Base-by-base conservation (phyloP, 1,139 yeast species). In the Zygotorulaspora mrakii region DNA sequence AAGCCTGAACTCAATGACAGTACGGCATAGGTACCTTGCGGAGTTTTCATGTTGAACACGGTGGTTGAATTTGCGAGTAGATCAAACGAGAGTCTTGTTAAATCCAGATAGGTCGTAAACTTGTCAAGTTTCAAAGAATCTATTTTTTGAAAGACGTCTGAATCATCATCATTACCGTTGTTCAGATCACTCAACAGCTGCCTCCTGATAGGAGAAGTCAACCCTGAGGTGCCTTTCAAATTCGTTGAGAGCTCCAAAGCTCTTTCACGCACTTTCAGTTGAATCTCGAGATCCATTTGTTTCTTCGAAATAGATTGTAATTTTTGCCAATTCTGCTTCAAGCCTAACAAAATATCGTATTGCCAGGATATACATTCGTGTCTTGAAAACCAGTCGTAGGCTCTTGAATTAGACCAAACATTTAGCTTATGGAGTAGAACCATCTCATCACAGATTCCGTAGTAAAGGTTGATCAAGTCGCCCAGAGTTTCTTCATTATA, bases 321-420 rank as follows among this genome's bases (percentile, higher is more conserved):
- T 37, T 67, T 65, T 13, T 57, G 59, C 53, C 70, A 67, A 14
- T 74, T 71, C 41, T 70, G 71, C 52, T 73, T 74, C 39, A 81
- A 59, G 1, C 77, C 79, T 3, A 77, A 57, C 31, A 79, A 48
- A 12, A 82, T 77, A 53, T 78, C 82, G 35, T 69, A 70, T 59
- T 77, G 77, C 87, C 88, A 81, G 0, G 82, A 76, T 37, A 73
- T 65, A 1, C 76, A 67, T 59, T 77, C 85, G 55, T 80, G 82
- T 53, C 70, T 68, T 6, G 63, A 58, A 17, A 70, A 73, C 48
- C 69, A 51, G 22, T 50, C 47, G 47, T 67, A 65, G 32, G 73
- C 50, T 11, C 59, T 33, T 9, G 62, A 58, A 43, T 70, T 70
- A 3, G 66, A 61, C 49, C 80, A 67, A 1, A 79, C 58, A 12